phyloP scores from a whole-genome alignment of 2,329 filamentous ascomycete species.

The Penicillium sp. region DNA sequence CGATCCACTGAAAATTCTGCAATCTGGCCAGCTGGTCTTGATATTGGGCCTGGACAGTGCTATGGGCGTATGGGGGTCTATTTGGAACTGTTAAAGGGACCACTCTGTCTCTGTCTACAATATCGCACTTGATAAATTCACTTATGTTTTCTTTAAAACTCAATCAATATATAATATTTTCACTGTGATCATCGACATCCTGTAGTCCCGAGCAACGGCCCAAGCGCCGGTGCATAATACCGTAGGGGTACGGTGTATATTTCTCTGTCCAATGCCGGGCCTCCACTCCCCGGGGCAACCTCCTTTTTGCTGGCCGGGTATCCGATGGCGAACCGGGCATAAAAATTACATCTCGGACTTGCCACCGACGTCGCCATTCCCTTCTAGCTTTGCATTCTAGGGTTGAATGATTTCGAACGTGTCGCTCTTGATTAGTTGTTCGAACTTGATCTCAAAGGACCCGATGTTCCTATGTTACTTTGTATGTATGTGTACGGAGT shows the following conservation, averaged over 20 bases:
- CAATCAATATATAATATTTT: neutral
- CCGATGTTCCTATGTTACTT: neutral
- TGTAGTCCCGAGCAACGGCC: constrained; percentile 28
- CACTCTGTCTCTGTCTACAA: neutral
- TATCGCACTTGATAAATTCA: neutral
- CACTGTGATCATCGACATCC: neutral
- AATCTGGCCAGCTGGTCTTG: constrained; percentile 11
- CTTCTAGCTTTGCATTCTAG: neutral
- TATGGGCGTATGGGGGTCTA: neutral
- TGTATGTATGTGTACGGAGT: neutral
- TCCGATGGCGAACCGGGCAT: constrained; percentile 26
- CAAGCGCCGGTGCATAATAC: constrained; percentile 16
- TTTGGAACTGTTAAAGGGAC: neutral
- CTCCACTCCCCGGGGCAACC: constrained; percentile 27
- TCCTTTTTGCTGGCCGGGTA: constrained; percentile 32
- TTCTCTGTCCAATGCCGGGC: constrained; percentile 24
- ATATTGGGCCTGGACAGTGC: neutral
- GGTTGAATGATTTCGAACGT: neutral
- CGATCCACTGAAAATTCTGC: constrained; percentile 29
- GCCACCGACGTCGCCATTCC: constrained; percentile 12
- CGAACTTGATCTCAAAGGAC: neutral
- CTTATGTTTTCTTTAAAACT: neutral
- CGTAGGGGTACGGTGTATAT: constrained; percentile 22
- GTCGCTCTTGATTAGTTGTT: neutral
- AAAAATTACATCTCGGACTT: constrained; percentile 8